Evolutionary conservation across 129 eudicot genomes (phyloP).

Genomic region (Pulicaria dysenterica): DNA sequence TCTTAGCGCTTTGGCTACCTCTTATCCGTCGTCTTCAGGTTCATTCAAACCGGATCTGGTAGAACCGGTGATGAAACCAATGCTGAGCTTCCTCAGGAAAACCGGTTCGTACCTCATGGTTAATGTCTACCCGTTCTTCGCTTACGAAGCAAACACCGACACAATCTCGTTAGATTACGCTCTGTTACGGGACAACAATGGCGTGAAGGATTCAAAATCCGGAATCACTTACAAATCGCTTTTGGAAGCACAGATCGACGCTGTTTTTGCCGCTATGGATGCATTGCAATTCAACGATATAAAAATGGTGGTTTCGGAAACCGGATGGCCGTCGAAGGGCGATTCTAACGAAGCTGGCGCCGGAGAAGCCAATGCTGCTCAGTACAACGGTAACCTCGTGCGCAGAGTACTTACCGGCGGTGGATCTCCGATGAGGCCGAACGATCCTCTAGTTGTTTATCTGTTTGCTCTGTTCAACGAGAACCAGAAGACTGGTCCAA

Average conservation of each 20-base stretch:
- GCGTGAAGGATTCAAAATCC: slow-evolving; percentile 60
- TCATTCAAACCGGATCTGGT: slow-evolving; percentile 64
- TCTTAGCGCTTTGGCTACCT: slow-evolving; percentile 55
- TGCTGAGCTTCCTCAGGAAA: slow-evolving; percentile 58
- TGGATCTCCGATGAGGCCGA: slow-evolving; percentile 83
- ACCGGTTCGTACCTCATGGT: slow-evolving; percentile 77
- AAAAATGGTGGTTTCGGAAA: slow-evolving; percentile 67
- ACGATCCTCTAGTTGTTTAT: slow-evolving; percentile 58
- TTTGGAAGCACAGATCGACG: slow-evolving; percentile 88
- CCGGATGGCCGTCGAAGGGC: slow-evolving; percentile 96
- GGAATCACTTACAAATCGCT: slow-evolving; percentile 67
- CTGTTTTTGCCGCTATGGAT: slow-evolving; percentile 74
- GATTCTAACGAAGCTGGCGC: slow-evolving; percentile 78
- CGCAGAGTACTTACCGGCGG: slow-evolving; percentile 65
- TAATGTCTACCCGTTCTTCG: slow-evolving; percentile 91
- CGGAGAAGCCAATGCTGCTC: slow-evolving; percentile 62
- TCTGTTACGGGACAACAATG: slow-evolving; percentile 49
- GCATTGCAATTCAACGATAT: slow-evolving; percentile 51
- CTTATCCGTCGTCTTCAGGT: slow-evolving; percentile 89
- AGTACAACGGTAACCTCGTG: slow-evolving; percentile 88
- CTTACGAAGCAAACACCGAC: slow-evolving; percentile 66
- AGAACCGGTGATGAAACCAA: slow-evolving; percentile 77
- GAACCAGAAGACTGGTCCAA: slow-evolving; percentile 69
- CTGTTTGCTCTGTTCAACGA: slow-evolving; percentile 87
- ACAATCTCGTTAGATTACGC: slow-evolving; percentile 83